These are phyloP conservation scores for Strobilomyces dryophilus DNA, from an alignment of 768 basidiomycete genomes.

Conservation along the genomic window DNA sequence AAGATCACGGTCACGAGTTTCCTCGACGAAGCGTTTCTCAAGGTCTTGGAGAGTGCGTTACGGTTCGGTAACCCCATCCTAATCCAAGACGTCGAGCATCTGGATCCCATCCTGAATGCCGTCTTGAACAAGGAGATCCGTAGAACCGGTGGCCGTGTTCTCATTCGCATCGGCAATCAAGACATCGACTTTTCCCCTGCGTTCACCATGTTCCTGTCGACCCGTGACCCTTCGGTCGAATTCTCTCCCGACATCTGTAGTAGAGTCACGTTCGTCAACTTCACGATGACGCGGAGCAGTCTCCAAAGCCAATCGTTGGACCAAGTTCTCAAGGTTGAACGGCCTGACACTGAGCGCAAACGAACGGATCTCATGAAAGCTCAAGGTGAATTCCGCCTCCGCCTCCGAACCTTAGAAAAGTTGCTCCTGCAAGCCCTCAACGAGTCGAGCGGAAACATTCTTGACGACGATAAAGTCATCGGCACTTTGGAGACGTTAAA, in stretches of 20 bases:
- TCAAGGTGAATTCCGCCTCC: slow-evolving; percentile 95
- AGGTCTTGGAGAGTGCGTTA: slow-evolving; percentile 96
- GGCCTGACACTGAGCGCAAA: slow-evolving; percentile 94
- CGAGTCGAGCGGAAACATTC: slow-evolving; percentile 93
- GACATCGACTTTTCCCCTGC: slow-evolving; percentile 99
- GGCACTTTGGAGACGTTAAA: slow-evolving; percentile 94
- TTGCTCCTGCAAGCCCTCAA: slow-evolving; percentile 91
- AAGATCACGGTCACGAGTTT: slow-evolving; percentile 99
- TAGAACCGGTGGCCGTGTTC: slow-evolving; percentile 93
- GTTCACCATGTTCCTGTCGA: slow-evolving; percentile 99
- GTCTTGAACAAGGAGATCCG: slow-evolving; percentile 96
- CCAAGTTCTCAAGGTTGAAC: slow-evolving; percentile 94
- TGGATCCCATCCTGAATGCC: slow-evolving; percentile 96
- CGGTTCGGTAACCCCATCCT: slow-evolving; percentile 97
- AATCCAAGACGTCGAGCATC: slow-evolving; percentile 96
- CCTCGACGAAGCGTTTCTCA: slow-evolving; percentile 97
- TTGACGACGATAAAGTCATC: slow-evolving; percentile 99
- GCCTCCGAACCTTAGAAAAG: slow-evolving; percentile 89
- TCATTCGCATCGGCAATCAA: slow-evolving; percentile 94
- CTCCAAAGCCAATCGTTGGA: slow-evolving; percentile 97
- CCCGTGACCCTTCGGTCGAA: slow-evolving; percentile 93
- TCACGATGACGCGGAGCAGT: slow-evolving; percentile 98
- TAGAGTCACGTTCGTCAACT: slow-evolving; percentile 93
- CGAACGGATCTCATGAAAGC: slow-evolving; percentile 96
- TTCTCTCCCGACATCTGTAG: slow-evolving; percentile 99